phyloP scores from a whole-genome alignment of 805 yeast genomes.

The Candida tammaniensis region DNA sequence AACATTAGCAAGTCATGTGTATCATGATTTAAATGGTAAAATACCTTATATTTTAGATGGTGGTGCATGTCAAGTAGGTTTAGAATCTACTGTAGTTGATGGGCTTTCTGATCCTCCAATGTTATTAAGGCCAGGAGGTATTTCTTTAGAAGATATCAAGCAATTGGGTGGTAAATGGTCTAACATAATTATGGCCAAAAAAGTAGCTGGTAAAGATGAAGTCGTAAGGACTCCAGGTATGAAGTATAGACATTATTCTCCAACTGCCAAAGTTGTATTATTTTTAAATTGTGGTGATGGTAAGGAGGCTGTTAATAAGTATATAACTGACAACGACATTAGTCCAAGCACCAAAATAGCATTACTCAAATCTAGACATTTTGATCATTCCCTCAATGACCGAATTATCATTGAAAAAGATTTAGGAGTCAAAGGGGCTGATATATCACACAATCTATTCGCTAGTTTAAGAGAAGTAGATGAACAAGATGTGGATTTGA shows the following conservation, averaged over 20 bases:
- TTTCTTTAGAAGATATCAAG: slow-evolving; percentile 72
- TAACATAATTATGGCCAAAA: slow-evolving; percentile 59
- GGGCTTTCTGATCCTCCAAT: slow-evolving; percentile 84
- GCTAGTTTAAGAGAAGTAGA: slow-evolving; percentile 74
- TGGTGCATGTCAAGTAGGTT: slow-evolving; percentile 83
- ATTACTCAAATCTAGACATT: slow-evolving; percentile 43
- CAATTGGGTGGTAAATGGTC: slow-evolving; percentile 72
- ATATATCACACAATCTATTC: slow-evolving; percentile 76
- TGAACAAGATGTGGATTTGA: slow-evolving; percentile 59
- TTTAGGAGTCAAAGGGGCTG: slow-evolving; percentile 48
- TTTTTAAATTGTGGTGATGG: slow-evolving; percentile 53
- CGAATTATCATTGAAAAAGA: slow-evolving; percentile 25
- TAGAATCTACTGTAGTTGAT: slow-evolving; percentile 92
- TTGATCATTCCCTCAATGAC: slow-evolving; percentile 22
- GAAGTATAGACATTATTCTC: slow-evolving; percentile 96
- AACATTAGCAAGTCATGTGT: slow-evolving; percentile 83
- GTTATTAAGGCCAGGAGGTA: slow-evolving; percentile 92
- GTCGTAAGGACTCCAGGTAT: slow-evolving; percentile 92
- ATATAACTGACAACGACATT: slow-evolving; percentile 16
- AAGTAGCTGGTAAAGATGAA: slow-evolving; percentile 62
- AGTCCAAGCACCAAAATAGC: slow-evolving; percentile 43
- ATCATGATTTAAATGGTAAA: slow-evolving; percentile 70
- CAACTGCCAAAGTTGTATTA: slow-evolving; percentile 76
- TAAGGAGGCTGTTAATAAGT: slow-evolving; percentile 25
- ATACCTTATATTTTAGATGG: slow-evolving; percentile 90